phyloP scores from a whole-genome alignment of 208 protist genomes.

The Acanthamoeba culbertsoni region DNA sequence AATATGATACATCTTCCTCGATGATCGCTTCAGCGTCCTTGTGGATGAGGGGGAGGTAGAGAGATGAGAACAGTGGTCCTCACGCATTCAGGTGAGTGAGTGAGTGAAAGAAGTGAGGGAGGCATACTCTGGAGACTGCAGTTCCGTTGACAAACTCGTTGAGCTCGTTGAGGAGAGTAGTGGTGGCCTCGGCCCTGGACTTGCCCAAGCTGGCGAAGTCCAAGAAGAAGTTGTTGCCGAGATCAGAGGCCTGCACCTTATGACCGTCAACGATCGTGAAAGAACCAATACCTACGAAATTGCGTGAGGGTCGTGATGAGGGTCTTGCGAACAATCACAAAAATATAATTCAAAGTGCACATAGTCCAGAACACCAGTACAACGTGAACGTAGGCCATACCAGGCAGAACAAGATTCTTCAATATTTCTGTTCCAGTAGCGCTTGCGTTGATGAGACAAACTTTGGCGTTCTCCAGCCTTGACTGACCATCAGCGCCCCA shows the following conservation, averaged over 20 bases:
- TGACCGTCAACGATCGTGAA: slow-evolving; percentile 94
- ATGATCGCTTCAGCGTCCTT: slow-evolving; percentile 66
- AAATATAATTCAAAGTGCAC: too few relatives aligned
- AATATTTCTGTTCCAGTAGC: slow-evolving; percentile 90
- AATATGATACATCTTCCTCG: slow-evolving; percentile 76
- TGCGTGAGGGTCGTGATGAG: neutral
- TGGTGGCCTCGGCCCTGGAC: slow-evolving; percentile 84
- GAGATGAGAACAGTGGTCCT: neutral
- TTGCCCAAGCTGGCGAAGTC: slow-evolving; percentile 75
- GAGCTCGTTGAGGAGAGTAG: slow-evolving; percentile 86
- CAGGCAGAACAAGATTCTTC: slow-evolving; percentile 95
- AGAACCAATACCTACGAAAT: slow-evolving; percentile 87
- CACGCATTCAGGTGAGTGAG: neutral
- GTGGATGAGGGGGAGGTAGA: too few relatives aligned
- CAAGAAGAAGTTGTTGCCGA: slow-evolving; percentile 97
- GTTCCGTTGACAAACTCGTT: slow-evolving; percentile 85
- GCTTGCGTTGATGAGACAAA: slow-evolving; percentile 92
- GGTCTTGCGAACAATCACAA: neutral
- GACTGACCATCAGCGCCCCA: slow-evolving; percentile 94
- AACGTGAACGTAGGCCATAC: slow-evolving; percentile 14
- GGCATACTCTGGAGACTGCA: slow-evolving; percentile 69
- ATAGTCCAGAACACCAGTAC: neutral
- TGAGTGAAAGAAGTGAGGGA: neutral
- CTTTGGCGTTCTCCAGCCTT: slow-evolving; percentile 85
- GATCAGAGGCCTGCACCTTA: slow-evolving; percentile 82